phyloP scores from a whole-genome alignment of 169 alveolate genomes.

The Eimeria necatrix region DNA sequence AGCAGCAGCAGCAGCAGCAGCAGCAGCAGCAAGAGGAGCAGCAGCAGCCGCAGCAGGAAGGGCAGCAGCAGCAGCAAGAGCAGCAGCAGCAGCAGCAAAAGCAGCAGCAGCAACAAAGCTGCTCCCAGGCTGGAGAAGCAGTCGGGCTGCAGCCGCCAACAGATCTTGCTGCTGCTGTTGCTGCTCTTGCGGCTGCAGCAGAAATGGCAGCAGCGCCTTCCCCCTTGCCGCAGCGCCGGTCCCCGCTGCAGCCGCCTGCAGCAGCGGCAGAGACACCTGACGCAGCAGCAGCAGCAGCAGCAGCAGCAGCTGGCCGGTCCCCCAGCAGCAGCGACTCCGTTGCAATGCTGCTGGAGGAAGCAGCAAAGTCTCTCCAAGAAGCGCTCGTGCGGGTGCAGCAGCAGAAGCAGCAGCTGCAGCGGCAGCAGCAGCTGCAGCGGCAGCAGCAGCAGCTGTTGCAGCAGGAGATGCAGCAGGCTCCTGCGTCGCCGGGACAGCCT shows the following conservation, averaged over 20 bases:
- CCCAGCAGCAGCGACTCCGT: background rate
- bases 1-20: background rate
- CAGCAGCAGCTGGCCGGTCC: background rate
- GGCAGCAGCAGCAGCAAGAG: too few species aligned
- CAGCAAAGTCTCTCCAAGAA: background rate
- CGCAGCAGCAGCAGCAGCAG: background rate
- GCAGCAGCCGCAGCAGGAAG: too few species aligned
- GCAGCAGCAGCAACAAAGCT: too few species aligned
- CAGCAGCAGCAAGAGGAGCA: background rate
- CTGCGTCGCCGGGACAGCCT: too few species aligned
- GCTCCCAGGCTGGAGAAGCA: too few species aligned
- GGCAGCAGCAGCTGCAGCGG: constrained; percentile 13
- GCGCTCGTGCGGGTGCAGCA: background rate
- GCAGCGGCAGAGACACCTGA: too few species aligned
- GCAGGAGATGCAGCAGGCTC: too few species aligned
- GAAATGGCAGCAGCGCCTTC: background rate
- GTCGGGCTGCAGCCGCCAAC: background rate
- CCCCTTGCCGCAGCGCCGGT: background rate
- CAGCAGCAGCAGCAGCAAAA: too few species aligned
- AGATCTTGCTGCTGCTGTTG: background rate
- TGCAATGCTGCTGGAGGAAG: background rate
- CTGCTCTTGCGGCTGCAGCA: background rate
- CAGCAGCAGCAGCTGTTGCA: too few species aligned
- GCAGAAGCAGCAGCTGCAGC: background rate
- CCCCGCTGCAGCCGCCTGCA: background rate